Evolutionary conservation across 495 filamentous ascomycete species (phyloP).

Genomic region (Penicillium paxilli): DNA sequence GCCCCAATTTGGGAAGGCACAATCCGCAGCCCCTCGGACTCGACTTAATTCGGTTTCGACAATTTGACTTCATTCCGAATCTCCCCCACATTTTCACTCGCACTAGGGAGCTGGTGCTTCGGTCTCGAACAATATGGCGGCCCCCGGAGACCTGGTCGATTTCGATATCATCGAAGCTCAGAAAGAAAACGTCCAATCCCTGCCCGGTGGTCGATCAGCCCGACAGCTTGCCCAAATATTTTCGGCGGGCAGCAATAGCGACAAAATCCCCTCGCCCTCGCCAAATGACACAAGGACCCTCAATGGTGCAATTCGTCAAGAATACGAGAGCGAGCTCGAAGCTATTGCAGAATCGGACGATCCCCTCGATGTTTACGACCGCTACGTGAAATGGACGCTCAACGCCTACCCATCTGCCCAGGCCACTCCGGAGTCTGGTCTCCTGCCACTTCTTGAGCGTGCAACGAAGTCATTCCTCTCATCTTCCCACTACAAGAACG

Average conservation of each 20-base stretch:
- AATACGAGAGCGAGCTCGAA: slow-evolving; percentile 82
- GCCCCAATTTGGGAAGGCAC: slow-evolving; percentile 4
- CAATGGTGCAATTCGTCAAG: slow-evolving; percentile 74
- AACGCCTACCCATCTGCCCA: slow-evolving; percentile 94
- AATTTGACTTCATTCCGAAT: neutral
- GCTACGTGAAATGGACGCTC: slow-evolving; percentile 95
- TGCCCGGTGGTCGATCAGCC: slow-evolving; percentile 88
- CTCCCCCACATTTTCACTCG: slow-evolving; percentile 1
- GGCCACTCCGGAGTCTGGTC: slow-evolving; percentile 83
- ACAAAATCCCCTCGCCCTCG: slow-evolving; percentile 52
- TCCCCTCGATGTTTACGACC: slow-evolving; percentile 91
- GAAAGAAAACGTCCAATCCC: slow-evolving; percentile 95
- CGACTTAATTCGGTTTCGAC: slow-evolving; percentile 3
- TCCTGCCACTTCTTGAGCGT: slow-evolving; percentile 86
- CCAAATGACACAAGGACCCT: slow-evolving; percentile 71
- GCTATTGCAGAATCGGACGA: slow-evolving; percentile 85
- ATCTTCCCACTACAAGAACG: slow-evolving; percentile 85
- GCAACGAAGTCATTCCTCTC: slow-evolving; percentile 88
- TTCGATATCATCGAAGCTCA: slow-evolving; percentile 95
- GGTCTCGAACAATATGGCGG: slow-evolving; percentile 45
- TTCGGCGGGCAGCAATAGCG: slow-evolving; percentile 55
- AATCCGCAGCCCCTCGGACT: slow-evolving; percentile 9
- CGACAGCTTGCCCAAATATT: slow-evolving; percentile 84
- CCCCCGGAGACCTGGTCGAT: slow-evolving; percentile 66
- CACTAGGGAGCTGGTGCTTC: neutral